Percentiles rank a stretch among this genome's conserved stretches.
These are phyloP conservation scores for Neurospora sp. DNA, from an alignment of 495 filamentous ascomycete species.

Conservation along the genomic window DNA sequence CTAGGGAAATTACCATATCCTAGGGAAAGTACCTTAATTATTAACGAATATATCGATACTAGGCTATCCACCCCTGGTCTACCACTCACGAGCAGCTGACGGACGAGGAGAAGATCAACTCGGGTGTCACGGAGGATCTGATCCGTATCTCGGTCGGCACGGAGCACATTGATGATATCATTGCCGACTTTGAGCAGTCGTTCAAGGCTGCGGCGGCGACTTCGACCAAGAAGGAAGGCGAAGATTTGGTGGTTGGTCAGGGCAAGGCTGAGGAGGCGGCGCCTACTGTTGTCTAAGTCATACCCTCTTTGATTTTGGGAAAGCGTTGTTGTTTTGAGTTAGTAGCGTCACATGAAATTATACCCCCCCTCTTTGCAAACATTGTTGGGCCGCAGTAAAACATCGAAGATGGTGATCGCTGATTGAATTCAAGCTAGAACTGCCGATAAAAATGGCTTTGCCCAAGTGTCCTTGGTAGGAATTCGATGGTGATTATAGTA, in stretches of 20 bases:
- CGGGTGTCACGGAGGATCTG: conserved; percentile 82
- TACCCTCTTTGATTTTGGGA: not conserved
- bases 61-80: conserved; percentile 88
- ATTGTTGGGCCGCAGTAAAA: not conserved
- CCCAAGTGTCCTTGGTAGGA: not conserved
- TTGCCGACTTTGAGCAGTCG: conserved; percentile 89
- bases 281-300: conserved; percentile 25
- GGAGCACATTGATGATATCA: conserved; percentile 97
- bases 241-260: conserved; percentile 9
- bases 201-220: conserved; percentile 48
- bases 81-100: conserved; percentile 93
- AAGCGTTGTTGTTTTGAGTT: not conserved
- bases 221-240: conserved; percentile 13
- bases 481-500: not conserved
- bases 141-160: conserved; percentile 96
- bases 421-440: not conserved
- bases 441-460: not conserved
- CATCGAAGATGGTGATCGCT: not conserved
- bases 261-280: conserved; percentile 24
- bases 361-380: not conserved
- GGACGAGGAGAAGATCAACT: conserved; percentile 70
- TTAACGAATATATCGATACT: no score
- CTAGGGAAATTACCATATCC: no score
- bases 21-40: no score
- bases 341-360: not conserved